Conservation (phyloP, 768 basidiomycete genomes). For the Cantharellus anzutake region DNA sequence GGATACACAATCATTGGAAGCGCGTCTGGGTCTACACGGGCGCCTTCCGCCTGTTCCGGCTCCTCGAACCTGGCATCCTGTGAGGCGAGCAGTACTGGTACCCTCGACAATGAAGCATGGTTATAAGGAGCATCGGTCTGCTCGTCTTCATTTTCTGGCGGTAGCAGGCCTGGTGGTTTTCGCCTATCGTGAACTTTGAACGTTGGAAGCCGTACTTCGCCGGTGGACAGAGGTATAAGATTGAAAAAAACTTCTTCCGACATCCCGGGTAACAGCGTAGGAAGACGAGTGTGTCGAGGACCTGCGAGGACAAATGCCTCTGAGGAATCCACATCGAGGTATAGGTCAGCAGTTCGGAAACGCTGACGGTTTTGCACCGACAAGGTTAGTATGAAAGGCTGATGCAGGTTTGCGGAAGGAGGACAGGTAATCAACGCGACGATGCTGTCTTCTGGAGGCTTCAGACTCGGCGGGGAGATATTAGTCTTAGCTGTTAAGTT, state of each 20-base stretch:
- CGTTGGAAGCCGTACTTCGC: slow-evolving; percentile 38
- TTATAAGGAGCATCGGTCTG: no score
- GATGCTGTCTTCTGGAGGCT: slow-evolving; percentile 40
- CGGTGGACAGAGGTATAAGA: slow-evolving; percentile 57
- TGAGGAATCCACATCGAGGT: slow-evolving; percentile 49
- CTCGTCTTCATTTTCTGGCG: no score
- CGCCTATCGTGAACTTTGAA: slow-evolving; percentile 28
- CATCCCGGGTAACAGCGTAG: slow-evolving; percentile 52
- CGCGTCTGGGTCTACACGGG: no score
- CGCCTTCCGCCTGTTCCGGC: no score
- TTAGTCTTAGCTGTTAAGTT: slow-evolving; percentile 23
- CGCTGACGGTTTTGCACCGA: slow-evolving; percentile 48
- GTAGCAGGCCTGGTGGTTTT: not conserved
- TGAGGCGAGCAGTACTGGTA: no score
- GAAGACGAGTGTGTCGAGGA: slow-evolving; percentile 41
- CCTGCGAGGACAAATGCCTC: slow-evolving; percentile 77
- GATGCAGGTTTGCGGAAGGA: slow-evolving; percentile 42
- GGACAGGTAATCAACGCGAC: slow-evolving; percentile 48
- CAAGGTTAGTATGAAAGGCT: slow-evolving; percentile 34
- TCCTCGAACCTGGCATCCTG: no score
- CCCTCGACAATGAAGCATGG: no score
- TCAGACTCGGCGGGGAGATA: slow-evolving; percentile 41
- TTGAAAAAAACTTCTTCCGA: slow-evolving; percentile 51
- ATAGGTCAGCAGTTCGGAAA: slow-evolving; percentile 44
- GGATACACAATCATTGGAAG: no score